These are phyloP conservation scores for Nemania bipapillata DNA, from an alignment of 2,329 filamentous ascomycete species.

Conservation along the genomic window DNA sequence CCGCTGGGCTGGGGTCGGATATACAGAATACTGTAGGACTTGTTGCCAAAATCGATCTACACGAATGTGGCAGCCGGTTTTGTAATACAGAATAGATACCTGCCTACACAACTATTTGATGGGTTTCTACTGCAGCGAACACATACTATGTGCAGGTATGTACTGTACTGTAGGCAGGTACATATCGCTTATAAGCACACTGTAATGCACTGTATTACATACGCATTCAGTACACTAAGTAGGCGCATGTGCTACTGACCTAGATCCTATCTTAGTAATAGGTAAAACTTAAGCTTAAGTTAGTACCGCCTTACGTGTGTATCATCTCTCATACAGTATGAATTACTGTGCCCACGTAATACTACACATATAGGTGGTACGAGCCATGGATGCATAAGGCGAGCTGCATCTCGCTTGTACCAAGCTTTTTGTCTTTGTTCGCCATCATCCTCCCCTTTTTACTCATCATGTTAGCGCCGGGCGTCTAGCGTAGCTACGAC, in stretches of 20 bases:
- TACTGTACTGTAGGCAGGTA: too few species aligned
- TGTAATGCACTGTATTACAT: background rate
- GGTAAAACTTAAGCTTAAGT: conserved; percentile 25
- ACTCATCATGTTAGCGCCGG: conserved; percentile 32
- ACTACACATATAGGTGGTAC: conserved; percentile 15
- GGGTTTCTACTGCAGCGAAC: too few species aligned
- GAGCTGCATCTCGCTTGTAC: conserved; percentile 1
- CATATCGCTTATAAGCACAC: too few species aligned
- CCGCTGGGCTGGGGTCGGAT: background rate
- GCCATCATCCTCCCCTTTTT: conserved; percentile 6
- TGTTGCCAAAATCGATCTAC: background rate
- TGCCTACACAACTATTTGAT: too few species aligned
- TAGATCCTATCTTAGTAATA: too few species aligned
- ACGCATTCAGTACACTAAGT: background rate
- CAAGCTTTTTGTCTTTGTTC: background rate
- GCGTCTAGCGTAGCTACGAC: conserved; percentile 7
- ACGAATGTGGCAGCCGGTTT: conserved; percentile 1
- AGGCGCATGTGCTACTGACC: background rate
- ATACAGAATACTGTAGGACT: too few species aligned
- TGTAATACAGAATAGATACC: background rate
- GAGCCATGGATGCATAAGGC: conserved; percentile 13
- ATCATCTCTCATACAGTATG: background rate
- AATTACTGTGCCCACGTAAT: conserved; percentile 10
- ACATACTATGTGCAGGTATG: too few species aligned
- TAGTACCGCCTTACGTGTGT: background rate